Conservation (phyloP, 805 yeast genomes). For the Saccharomycopsis sp. region DNA sequence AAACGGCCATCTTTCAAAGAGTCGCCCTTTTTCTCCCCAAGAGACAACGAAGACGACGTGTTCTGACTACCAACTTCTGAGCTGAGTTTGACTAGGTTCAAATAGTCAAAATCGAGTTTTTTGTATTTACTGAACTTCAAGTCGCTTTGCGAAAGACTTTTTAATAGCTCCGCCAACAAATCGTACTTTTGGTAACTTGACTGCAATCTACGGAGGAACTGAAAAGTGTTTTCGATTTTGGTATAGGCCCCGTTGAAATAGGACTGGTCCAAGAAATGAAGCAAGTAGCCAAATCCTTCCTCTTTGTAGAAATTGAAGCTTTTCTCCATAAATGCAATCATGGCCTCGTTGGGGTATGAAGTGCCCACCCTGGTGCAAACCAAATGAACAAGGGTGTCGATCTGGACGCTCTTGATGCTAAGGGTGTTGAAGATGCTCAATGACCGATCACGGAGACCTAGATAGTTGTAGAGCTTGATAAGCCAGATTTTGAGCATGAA, state of each 20-base stretch:
- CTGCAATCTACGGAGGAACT: slow-evolving; percentile 12
- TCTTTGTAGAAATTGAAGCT: slow-evolving; percentile 8
- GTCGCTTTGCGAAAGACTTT: neutral
- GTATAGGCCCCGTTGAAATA: slow-evolving; percentile 14
- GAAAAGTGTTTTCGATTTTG: slow-evolving; percentile 19
- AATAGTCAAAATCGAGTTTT: slow-evolving; percentile 4
- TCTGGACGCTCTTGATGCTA: slow-evolving; percentile 15
- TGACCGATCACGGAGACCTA: slow-evolving; percentile 6
- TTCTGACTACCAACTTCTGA: neutral
- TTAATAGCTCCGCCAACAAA: slow-evolving; percentile 1
- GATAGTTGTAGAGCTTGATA: slow-evolving; percentile 14
- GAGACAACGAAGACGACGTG: neutral
- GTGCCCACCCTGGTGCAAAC: slow-evolving; percentile 11
- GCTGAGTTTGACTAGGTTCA: slow-evolving; percentile 10
- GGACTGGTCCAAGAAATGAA: slow-evolving; percentile 10
- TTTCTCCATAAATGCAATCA: neutral
- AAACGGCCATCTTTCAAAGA: neutral
- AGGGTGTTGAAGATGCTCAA: slow-evolving; percentile 6
- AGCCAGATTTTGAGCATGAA: slow-evolving; percentile 19
- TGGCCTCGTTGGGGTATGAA: slow-evolving; percentile 7
- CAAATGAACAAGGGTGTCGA: slow-evolving; percentile 18
- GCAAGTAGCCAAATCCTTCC: slow-evolving; percentile 9
- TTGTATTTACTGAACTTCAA: slow-evolving; percentile 3
- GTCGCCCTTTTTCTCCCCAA: neutral
- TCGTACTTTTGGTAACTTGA: slow-evolving; percentile 15